phyloP scores from a whole-genome alignment of 768 basidiomycete species.

The Albatrellus ellisii region DNA sequence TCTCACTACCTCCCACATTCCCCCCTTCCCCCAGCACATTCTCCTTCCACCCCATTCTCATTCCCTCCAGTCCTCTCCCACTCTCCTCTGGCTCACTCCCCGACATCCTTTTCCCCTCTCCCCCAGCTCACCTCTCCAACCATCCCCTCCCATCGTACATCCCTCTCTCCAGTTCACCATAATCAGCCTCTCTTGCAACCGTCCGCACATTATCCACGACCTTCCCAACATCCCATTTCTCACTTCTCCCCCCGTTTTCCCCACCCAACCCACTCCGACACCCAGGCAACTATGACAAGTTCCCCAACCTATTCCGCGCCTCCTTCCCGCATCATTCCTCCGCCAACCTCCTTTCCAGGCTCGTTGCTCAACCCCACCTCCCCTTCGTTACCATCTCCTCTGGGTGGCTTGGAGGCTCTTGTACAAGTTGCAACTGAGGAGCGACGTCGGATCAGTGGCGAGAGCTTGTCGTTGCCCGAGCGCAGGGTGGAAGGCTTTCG shows the following conservation, averaged over 20 bases:
- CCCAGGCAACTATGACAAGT: constrained; percentile 5
- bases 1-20: too few species aligned
- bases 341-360: constrained; percentile 8
- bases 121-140: constrained; percentile 1
- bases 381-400: constrained; percentile 15
- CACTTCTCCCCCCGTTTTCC: constrained; percentile 4
- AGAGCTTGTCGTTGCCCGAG: constrained; percentile 7
- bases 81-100: neutral
- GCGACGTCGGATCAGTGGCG: constrained; percentile 34
- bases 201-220: constrained; percentile 2
- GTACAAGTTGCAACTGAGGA: constrained; percentile 64
- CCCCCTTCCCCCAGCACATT: too few species aligned
- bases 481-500: neutral
- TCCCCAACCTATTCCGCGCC: constrained; percentile 6
- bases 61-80: too few species aligned
- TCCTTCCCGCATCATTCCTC: constrained; percentile 1
- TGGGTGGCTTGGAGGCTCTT: constrained; percentile 44
- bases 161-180: too few species aligned
- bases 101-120: neutral
- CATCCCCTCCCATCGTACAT: constrained; percentile 2
- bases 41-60: too few species aligned
- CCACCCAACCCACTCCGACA: constrained; percentile 6
- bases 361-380: constrained; percentile 14
- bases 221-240: constrained; percentile 5
- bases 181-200: too few species aligned